phyloP scores from a whole-genome alignment of 352 stramenopile species.

The Pythium monospermum region DNA sequence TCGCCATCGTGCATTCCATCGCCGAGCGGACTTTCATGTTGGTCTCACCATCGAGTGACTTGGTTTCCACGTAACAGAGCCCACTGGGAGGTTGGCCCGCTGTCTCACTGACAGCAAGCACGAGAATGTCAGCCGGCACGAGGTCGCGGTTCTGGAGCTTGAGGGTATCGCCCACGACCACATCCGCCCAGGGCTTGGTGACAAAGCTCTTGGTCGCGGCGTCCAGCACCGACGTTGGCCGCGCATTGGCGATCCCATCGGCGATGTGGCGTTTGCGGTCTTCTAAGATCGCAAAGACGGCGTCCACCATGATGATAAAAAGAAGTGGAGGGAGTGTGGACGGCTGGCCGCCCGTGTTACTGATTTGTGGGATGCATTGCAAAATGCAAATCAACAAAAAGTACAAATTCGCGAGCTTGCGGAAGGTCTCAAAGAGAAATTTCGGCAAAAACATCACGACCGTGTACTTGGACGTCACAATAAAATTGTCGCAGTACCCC shows the following conservation, averaged over 20 bases:
- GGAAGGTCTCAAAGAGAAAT: slow-evolving; percentile 89
- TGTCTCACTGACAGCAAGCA: slow-evolving; percentile 72
- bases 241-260: slow-evolving; percentile 79
- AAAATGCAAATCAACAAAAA: slow-evolving; percentile 89
- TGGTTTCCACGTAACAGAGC: slow-evolving; percentile 89
- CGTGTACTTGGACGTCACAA: slow-evolving; percentile 92
- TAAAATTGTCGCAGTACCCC: slow-evolving; percentile 84
- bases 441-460: slow-evolving; percentile 84
- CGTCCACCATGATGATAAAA: slow-evolving; percentile 90
- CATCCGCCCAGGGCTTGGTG: slow-evolving; percentile 63
- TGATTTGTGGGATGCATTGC: slow-evolving; percentile 86
- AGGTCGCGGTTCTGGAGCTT: slow-evolving; percentile 74
- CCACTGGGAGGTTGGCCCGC: slow-evolving; percentile 54
- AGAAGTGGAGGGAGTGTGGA: slow-evolving; percentile 84
- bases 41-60: slow-evolving; percentile 90
- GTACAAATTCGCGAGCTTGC: slow-evolving; percentile 91
- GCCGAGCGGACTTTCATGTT: slow-evolving; percentile 90
- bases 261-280: slow-evolving; percentile 84
- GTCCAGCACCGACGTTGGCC: slow-evolving; percentile 59
- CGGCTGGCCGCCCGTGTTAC: slow-evolving; percentile 84
- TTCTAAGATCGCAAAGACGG: slow-evolving; percentile 84
- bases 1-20: slow-evolving; percentile 60
- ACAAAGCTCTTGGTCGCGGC: slow-evolving; percentile 36
- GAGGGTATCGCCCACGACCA: slow-evolving; percentile 84
- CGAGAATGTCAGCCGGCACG: slow-evolving; percentile 81